Percentiles rank a stretch among this genome's conserved stretches.
Conservation (phyloP, 768 basidiomycete genomes). For the Galerina marginata region DNA sequence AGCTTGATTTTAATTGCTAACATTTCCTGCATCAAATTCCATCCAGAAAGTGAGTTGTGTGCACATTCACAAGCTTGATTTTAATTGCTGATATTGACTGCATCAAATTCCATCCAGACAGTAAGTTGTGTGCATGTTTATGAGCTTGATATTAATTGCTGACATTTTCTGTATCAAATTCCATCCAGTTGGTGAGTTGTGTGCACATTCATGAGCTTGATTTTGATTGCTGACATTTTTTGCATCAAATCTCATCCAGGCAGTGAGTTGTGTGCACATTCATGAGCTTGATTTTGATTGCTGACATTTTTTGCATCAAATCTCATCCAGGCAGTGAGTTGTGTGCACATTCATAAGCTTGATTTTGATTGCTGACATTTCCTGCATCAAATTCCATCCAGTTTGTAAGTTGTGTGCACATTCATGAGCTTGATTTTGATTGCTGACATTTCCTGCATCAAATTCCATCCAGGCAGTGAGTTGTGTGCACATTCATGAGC, state of each 20-base stretch:
- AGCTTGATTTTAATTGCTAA: not conserved
- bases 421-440: too few species aligned
- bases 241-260: not conserved
- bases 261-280: not conserved
- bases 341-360: too few species aligned
- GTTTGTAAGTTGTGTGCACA: too few species aligned
- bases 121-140: not conserved
- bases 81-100: too few species aligned
- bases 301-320: not conserved
- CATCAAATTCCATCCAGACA: not conserved
- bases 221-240: not conserved
- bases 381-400: too few species aligned
- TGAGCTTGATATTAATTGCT: conserved; percentile 1
- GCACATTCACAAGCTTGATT: too few species aligned
- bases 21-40: not conserved
- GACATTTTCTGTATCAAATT: not conserved
- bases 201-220: not conserved
- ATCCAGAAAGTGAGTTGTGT: too few species aligned
- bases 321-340: too few species aligned
- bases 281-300: not conserved
- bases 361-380: too few species aligned
- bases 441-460: too few species aligned
- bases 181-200: not conserved
- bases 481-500: too few species aligned
- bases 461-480: too few species aligned